These are phyloP conservation scores for Neurospora sublineolata DNA, from an alignment of 495 filamentous ascomycete species.

Conservation along the genomic window DNA sequence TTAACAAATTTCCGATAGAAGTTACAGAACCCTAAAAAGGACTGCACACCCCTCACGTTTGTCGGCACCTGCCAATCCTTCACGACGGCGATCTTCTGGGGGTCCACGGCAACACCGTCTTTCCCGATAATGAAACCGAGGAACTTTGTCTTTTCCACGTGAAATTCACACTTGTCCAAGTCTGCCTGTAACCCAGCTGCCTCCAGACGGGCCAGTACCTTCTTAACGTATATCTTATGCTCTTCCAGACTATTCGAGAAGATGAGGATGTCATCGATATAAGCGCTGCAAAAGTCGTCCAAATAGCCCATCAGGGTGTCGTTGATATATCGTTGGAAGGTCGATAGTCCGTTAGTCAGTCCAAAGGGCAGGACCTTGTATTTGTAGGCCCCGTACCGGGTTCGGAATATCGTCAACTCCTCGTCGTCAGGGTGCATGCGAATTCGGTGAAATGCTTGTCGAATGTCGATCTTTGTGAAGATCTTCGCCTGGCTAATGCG, in stretches of 20 bases:
- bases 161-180: constrained; percentile 22
- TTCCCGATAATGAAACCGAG: constrained; percentile 15
- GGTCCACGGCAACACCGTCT: neutral
- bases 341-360: too few species aligned
- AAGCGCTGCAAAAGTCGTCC: neutral
- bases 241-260: neutral
- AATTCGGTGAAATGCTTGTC: constrained; percentile 13
- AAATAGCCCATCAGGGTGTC: too few species aligned
- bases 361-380: too few species aligned
- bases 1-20: constrained; percentile 1
- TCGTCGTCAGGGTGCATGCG: too few species aligned
- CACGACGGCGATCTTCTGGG: neutral
- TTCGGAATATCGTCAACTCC: too few species aligned
- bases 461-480: constrained; percentile 25
- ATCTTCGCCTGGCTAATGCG: constrained; percentile 15
- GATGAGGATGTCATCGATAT: constrained; percentile 3
- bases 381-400: too few species aligned
- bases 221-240: neutral
- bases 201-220: constrained; percentile 1
- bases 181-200: constrained; percentile 11
- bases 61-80: neutral
- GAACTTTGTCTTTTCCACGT: constrained; percentile 13
- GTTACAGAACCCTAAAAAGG: constrained; percentile 1
- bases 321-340: too few species aligned
- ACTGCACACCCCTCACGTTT: neutral